Base-by-base conservation (phyloP, 495 filamentous ascomycete species). In the Diplogelasinospora grovesii region DNA sequence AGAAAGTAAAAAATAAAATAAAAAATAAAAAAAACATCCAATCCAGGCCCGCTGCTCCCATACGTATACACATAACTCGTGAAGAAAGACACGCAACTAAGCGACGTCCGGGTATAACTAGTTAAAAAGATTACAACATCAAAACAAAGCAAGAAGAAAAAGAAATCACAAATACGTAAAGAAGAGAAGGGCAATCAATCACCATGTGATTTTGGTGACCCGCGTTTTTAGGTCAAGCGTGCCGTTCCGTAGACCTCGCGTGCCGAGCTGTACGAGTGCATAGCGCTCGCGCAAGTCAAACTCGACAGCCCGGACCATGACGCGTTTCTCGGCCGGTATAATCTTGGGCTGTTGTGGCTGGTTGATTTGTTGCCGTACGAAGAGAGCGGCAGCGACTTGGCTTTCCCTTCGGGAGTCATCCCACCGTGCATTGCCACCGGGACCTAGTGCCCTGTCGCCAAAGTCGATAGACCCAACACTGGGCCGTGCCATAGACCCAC, bases 231-330 rank as follows among this genome's bases (percentile, higher is more conserved):
- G 31, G 52, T 76, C 73, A 13, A 40, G 46, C 46, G 66, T 63
- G 5, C 68, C 69, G 6, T 59, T 64, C 11, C 55, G 61, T n/a
- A 71, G 48, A n/a, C 66, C 68, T 36, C 73, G 54, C 20, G 70
- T 70, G 24, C 71, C 73, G 16, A 72, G 69, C 46, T 70, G 55
- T 5, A 77, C 55, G 1, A 56, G 53, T 8, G 73, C 73, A 21
- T 61, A 63, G 20, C 65, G 57, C 48, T 65, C 57, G 19, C 68
- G 68, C 37, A 77, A 52, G 34, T 75, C 65, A 39, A 77, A 75
- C 49, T 74, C 55, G 43, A 75, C 71, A 15, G 69, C 65, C 39
- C 66, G 59, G 21, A 77, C 69, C 70, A 75, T 75, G 33, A 75
- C 68, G 6, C 73, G 65, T 53, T 58, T 69, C 22, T 73, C 68